phyloP scores from a whole-genome alignment of 2,329 filamentous ascomycete genomes.

The Epichloe sp. region DNA sequence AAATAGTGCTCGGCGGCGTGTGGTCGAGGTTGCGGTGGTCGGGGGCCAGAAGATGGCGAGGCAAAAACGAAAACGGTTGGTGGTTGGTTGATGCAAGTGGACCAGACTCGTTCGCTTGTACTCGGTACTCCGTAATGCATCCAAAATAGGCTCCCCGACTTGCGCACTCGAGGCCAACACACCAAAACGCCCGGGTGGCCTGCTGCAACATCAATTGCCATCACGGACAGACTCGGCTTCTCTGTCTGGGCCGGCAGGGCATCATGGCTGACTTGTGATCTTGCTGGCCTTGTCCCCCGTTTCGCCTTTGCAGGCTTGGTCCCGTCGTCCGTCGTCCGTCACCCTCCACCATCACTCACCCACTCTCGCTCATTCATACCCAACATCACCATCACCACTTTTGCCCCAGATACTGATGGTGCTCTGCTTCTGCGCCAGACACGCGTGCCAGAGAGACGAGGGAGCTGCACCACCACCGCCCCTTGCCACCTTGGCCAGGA shows the following conservation, averaged over 20 bases:
- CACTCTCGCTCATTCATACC: not conserved
- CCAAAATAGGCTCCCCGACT: not conserved
- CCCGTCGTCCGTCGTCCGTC: not conserved
- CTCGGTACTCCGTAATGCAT: not conserved
- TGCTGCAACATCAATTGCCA: conserved; percentile 11
- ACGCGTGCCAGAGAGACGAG: no score
- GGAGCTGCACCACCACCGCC: not conserved
- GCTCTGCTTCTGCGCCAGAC: not conserved
- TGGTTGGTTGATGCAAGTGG: no score
- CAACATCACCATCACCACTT: conserved; percentile 6
- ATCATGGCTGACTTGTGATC: conserved; percentile 1
- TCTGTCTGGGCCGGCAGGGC: conserved; percentile 6
- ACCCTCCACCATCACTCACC: not conserved
- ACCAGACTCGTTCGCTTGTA: no score
- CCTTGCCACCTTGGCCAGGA: not conserved
- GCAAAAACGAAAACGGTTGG: no score
- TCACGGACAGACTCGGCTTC: conserved; percentile 7
- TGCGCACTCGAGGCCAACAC: conserved; percentile 1
- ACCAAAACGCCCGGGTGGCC: conserved; percentile 6
- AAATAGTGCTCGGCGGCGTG: no score
- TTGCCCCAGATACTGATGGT: not conserved
- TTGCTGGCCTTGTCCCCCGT: not conserved
- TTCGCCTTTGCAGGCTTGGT: not conserved
- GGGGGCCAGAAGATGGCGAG: no score
- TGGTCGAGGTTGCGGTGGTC: no score